Evolutionary conservation across 1,284 basidiomycete species (phyloP).

Genomic region (Flammula alnicola): DNA sequence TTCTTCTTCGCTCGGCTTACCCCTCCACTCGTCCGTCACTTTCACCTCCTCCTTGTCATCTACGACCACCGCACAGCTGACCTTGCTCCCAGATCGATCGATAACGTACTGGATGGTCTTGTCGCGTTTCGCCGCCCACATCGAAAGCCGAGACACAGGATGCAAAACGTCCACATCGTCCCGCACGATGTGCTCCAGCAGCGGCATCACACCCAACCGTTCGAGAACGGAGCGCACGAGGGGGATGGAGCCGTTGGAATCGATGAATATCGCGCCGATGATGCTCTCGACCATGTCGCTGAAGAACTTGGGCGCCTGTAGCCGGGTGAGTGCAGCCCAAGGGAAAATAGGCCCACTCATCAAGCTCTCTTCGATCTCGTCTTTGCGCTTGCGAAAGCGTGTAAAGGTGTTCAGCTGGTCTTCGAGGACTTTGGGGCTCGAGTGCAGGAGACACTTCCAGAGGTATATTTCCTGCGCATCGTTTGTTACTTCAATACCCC

Average conservation of each 20-base stretch:
- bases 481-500: slow-evolving; percentile 41
- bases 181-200: slow-evolving; percentile 65
- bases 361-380: slow-evolving; percentile 51
- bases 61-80: slow-evolving; percentile 55
- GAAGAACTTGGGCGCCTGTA: slow-evolving; percentile 81
- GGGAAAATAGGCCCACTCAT: slow-evolving; percentile 53
- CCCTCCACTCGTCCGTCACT: no score
- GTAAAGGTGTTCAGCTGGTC: slow-evolving; percentile 59
- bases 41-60: no score
- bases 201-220: slow-evolving; percentile 57
- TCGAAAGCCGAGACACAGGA: slow-evolving; percentile 63
- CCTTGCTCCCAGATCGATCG: slow-evolving; percentile 47
- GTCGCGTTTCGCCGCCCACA: slow-evolving; percentile 59
- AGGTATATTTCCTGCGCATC: slow-evolving; percentile 55
- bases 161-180: slow-evolving; percentile 69
- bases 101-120: slow-evolving; percentile 48
- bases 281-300: slow-evolving; percentile 82
- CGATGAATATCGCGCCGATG: slow-evolving; percentile 82
- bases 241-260: slow-evolving; percentile 66
- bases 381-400: slow-evolving; percentile 52
- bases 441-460: slow-evolving; percentile 72
- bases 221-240: slow-evolving; percentile 56
- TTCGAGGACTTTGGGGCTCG: slow-evolving; percentile 61
- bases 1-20: no score
- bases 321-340: slow-evolving; percentile 69